Evolutionary conservation across 306 rosid genomes (phyloP).

Genomic region (Sicyos baderoa): DNA sequence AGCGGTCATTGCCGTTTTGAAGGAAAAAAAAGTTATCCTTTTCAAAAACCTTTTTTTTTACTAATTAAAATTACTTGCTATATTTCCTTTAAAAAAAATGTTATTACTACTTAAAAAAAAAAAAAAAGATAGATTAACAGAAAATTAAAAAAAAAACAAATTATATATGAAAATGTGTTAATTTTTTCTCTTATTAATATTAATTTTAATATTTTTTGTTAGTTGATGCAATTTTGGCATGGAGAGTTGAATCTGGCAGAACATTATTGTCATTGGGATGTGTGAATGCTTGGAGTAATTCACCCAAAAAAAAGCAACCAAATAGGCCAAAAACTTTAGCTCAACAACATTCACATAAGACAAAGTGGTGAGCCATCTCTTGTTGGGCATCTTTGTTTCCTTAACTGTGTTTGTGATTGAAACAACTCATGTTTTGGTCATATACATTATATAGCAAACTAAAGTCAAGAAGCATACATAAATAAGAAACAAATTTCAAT

Average conservation of each 20-base stretch:
- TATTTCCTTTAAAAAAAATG: no score
- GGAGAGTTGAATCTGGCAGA: neutral
- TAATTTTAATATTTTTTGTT: neutral
- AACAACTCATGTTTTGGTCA: conserved; percentile 2
- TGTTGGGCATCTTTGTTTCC: neutral
- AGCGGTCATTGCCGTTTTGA: neutral
- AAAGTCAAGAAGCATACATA: neutral
- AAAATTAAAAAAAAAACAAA: no score
- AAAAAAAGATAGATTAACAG: no score
- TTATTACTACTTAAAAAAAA: no score
- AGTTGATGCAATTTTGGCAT: neutral
- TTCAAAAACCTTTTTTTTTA: neutral
- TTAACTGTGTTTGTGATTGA: neutral
- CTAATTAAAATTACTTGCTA: neutral
- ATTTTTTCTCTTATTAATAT: no score
- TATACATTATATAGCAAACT: neutral
- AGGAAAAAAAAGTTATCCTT: neutral
- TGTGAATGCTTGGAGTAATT: neutral
- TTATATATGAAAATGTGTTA: no score
- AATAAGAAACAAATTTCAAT: neutral
- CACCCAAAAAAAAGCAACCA: neutral
- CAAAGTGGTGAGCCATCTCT: conserved; percentile 6
- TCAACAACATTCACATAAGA: conserved; percentile 12
- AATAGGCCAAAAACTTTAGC: conserved; percentile 10
- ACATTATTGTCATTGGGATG: conserved; percentile 8